Evolutionary conservation across 2,329 filamentous ascomycete species (phyloP), one percentile per base, ranked within the genome.

Genomic region (Xylaria sp.): DNA sequence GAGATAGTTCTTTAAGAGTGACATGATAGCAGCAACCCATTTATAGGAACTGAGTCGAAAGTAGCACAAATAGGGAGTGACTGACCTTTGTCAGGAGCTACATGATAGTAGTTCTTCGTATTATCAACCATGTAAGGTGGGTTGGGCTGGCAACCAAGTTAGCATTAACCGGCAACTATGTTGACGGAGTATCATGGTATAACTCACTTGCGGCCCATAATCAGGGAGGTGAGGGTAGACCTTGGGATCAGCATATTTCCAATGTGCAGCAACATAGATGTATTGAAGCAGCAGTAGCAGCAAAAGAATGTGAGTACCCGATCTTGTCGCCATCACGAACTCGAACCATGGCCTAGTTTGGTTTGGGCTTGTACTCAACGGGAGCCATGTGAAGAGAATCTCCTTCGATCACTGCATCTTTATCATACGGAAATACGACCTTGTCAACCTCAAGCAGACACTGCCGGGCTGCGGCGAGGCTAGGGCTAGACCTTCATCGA

Each of bases 71-170:
- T 10, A 44, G 34, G 7, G 1, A 64, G 23, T 31, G 20, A 39
- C 69, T 28, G 34, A 51, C 73, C 73, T 64, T 67, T 71, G 41
- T 73, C 70, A 12, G 73, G 73, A 3, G 73, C 71, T 12, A 60
- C 37, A 7, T 72, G 54, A 50, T 69, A 75, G 69, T 72, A 74
- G 65, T 75, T 73, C 31, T 69, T 25, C 9, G 44, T 50, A 23
- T 75, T 73, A 37, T 75, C 73, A 0, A 74, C 72, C 73, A 75
- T 75, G 50, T 75, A 75, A 1, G 72, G 31, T 15, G 67, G 63
- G 13, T 46, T 46, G 2, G 46, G 46, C 46, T 61, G 18, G 34
- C 20, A 37, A 10, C 12, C 31, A 5, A 61, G 28, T 39, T 15
- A 61, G 46, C 18, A 10, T 34, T 12, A 54, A 31, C 7, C 7